A percentile compares a stretch with the other conserved stretches of the same genome.
These are phyloP conservation scores for Plasmodium ovale DNA, from an alignment of 169 alveolate species.

Conservation along the genomic window DNA sequence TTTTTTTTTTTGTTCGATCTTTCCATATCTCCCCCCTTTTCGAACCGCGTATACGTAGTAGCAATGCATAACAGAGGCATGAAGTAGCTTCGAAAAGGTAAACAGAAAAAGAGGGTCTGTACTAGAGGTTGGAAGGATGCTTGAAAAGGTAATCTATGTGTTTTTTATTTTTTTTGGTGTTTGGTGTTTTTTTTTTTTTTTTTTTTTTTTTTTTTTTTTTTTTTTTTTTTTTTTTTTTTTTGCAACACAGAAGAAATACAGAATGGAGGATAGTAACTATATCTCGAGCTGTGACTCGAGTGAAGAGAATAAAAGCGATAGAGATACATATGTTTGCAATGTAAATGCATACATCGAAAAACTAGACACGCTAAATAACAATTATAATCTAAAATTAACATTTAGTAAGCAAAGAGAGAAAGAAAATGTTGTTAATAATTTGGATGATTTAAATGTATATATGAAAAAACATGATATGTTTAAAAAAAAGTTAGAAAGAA, in stretches of 20 bases:
- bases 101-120: no score
- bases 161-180: no score
- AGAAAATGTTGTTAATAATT: constrained; percentile 47
- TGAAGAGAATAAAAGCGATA: not conserved
- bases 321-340: constrained; percentile 8
- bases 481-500: constrained; percentile 28
- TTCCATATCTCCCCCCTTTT: no score
- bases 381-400: constrained; percentile 38
- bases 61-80: no score
- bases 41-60: no score
- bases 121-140: no score
- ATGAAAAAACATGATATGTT: constrained; percentile 50
- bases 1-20: not conserved
- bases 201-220: no score
- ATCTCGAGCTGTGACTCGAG: not conserved
- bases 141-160: no score
- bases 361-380: constrained; percentile 39
- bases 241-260: no score
- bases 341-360: constrained; percentile 55
- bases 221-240: not conserved
- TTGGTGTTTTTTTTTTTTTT: no score
- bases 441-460: constrained; percentile 52
- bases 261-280: no score
- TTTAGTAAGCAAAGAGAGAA: constrained; percentile 57
- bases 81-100: no score